Conservation (phyloP, 2,329 filamentous ascomycete species). For the Cytospora mali region DNA sequence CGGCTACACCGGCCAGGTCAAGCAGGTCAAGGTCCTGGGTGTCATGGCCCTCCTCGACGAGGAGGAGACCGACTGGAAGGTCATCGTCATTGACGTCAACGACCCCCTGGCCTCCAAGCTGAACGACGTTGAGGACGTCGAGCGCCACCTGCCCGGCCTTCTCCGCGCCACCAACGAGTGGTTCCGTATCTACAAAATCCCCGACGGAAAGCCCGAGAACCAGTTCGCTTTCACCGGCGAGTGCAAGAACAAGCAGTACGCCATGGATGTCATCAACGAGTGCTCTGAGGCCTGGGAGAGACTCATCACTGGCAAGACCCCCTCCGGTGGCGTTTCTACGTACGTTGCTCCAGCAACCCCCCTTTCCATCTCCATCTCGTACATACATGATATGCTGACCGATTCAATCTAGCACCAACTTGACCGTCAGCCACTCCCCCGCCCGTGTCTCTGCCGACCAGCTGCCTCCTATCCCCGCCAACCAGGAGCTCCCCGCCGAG, state of each 20-base stretch:
- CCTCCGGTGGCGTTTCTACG: slow-evolving; percentile 77
- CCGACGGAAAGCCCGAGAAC: slow-evolving; percentile 99
- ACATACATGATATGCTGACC: neutral
- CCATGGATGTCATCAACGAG: slow-evolving; percentile 92
- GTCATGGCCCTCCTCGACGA: slow-evolving; percentile 99
- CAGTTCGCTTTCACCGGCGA: slow-evolving; percentile 99
- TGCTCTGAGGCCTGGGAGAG: slow-evolving; percentile 97
- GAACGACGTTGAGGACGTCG: slow-evolving; percentile 98
- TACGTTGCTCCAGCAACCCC: slow-evolving; percentile 53
- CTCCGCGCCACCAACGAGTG: slow-evolving; percentile 98
- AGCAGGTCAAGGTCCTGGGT: slow-evolving; percentile 99
- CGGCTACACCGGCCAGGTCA: slow-evolving; percentile 92
- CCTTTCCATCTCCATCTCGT: neutral
- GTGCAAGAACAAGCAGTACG: slow-evolving; percentile 99
- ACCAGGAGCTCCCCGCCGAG: slow-evolving; percentile 79
- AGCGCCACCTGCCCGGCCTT: slow-evolving; percentile 95
- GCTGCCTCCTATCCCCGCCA: slow-evolving; percentile 74
- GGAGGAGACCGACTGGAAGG: slow-evolving; percentile 99
- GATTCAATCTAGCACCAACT: slow-evolving; percentile 67
- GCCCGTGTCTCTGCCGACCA: slow-evolving; percentile 70
- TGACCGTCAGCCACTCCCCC: slow-evolving; percentile 72
- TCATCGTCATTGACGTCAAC: slow-evolving; percentile 98
- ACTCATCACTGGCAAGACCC: slow-evolving; percentile 87
- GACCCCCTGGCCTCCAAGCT: slow-evolving; percentile 95
- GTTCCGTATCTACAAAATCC: slow-evolving; percentile 99